phyloP scores from a whole-genome alignment of 768 basidiomycete species.

The Lactifluus echinatus region DNA sequence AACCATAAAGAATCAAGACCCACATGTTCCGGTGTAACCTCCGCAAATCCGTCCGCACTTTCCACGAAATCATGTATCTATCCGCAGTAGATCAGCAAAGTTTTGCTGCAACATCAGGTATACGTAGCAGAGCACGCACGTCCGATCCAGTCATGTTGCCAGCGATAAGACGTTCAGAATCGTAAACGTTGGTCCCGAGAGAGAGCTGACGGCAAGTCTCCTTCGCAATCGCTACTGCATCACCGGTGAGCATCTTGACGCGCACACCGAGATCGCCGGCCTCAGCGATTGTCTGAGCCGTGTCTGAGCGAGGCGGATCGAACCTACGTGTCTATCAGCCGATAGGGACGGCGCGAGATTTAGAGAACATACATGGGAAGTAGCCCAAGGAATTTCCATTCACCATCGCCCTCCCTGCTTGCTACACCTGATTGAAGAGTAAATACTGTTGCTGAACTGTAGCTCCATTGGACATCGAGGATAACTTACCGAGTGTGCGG shows the following conservation, averaged over 20 bases:
- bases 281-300: constrained; percentile 37
- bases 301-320: constrained; percentile 40
- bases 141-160: constrained; percentile 37
- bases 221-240: constrained; percentile 42
- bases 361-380: constrained; percentile 18
- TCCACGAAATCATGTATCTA: constrained; percentile 38
- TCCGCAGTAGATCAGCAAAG: neutral
- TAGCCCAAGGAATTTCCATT: constrained; percentile 39
- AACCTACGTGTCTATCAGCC: constrained; percentile 29
- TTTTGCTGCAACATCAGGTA: neutral
- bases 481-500: constrained; percentile 30
- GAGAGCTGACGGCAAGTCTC: constrained; percentile 39
- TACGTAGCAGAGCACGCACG: neutral
- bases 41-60: constrained; percentile 43
- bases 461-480: neutral
- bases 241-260: constrained; percentile 46
- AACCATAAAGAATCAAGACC: constrained; percentile 5
- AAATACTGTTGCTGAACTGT: neutral
- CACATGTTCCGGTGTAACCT: constrained; percentile 42
- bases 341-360: neutral
- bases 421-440: constrained; percentile 28
- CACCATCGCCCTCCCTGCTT: constrained; percentile 34
- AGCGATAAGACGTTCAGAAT: constrained; percentile 37
- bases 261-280: constrained; percentile 36
- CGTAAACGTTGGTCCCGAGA: constrained; percentile 39